phyloP scores from a whole-genome alignment of 805 yeast genomes.

The Spathaspora boniae region DNA sequence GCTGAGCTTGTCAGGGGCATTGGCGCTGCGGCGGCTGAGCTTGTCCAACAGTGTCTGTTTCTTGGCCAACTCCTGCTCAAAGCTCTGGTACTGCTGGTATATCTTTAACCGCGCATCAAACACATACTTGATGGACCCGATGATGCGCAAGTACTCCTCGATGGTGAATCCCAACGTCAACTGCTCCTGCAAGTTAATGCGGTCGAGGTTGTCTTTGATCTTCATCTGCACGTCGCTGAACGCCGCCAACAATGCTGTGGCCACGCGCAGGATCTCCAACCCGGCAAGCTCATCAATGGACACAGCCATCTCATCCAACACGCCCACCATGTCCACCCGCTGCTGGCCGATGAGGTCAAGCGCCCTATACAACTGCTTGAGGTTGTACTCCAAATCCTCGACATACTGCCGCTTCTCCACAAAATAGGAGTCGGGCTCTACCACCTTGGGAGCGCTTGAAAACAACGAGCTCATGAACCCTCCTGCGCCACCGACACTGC shows the following conservation, averaged over 20 bases:
- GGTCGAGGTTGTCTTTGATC: conserved; percentile 68
- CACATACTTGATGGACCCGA: conserved; percentile 69
- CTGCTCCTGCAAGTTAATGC: conserved; percentile 81
- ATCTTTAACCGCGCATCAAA: conserved; percentile 69
- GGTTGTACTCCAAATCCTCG: conserved; percentile 69
- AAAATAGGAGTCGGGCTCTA: conserved; percentile 79
- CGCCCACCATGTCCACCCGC: conserved; percentile 65
- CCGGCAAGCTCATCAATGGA: conserved; percentile 58
- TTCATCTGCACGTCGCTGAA: conserved; percentile 72
- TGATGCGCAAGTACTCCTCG: conserved; percentile 79
- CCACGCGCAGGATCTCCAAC: conserved; percentile 67
- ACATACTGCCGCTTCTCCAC: conserved; percentile 63
- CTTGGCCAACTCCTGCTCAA: conserved; percentile 43
- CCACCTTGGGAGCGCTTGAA: conserved; percentile 61
- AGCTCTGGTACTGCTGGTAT: conserved; percentile 39
- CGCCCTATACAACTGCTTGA: conserved; percentile 64
- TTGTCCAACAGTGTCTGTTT: conserved; percentile 45
- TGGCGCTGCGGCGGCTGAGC: conserved; percentile 36
- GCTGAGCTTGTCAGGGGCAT: conserved; percentile 60
- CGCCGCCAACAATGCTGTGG: conserved; percentile 60
- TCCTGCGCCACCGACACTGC: conserved; percentile 11
- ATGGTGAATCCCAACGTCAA: conserved; percentile 81
- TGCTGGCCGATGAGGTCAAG: conserved; percentile 73
- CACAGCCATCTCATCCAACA: conserved; percentile 64
- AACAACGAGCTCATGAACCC: conserved; percentile 72